Evolutionary conservation across 805 yeast genomes (phyloP).

Genomic region (Cyberlindnera veronae): DNA sequence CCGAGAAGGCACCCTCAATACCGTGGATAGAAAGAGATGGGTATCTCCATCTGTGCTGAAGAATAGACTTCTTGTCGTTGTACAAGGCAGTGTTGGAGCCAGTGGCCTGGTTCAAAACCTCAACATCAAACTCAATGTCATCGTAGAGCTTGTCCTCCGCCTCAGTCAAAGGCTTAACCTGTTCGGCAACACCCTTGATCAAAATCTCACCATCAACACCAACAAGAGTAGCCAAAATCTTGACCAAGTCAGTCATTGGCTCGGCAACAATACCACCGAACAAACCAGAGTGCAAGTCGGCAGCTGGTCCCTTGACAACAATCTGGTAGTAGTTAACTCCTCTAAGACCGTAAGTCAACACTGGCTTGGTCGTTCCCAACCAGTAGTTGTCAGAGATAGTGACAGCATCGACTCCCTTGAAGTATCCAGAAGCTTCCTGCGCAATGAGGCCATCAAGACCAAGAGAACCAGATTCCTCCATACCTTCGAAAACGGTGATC

Average conservation of each 20-base stretch:
- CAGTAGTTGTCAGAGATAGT: slow-evolving; percentile 97
- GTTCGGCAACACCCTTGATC: slow-evolving; percentile 85
- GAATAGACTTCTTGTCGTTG: slow-evolving; percentile 73
- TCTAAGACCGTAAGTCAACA: slow-evolving; percentile 93
- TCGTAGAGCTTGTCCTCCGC: slow-evolving; percentile 79
- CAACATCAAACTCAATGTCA: slow-evolving; percentile 77
- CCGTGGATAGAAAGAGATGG: slow-evolving; percentile 97
- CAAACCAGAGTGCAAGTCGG: slow-evolving; percentile 95
- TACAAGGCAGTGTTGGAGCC: slow-evolving; percentile 84
- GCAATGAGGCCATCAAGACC: slow-evolving; percentile 85
- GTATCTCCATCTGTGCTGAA: slow-evolving; percentile 98
- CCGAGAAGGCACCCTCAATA: slow-evolving; percentile 94
- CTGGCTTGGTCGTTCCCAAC: slow-evolving; percentile 97
- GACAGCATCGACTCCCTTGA: slow-evolving; percentile 87
- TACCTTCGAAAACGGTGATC: slow-evolving; percentile 93
- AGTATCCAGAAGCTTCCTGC: slow-evolving; percentile 72
- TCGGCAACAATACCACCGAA: slow-evolving; percentile 97
- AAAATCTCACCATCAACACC: slow-evolving; percentile 77
- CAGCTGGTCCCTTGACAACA: slow-evolving; percentile 82
- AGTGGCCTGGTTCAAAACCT: slow-evolving; percentile 81
- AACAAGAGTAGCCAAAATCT: slow-evolving; percentile 74
- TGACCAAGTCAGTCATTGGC: slow-evolving; percentile 91
- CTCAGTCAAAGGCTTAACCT: slow-evolving; percentile 91
- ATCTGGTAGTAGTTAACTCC: slow-evolving; percentile 94
- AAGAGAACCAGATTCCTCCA: slow-evolving; percentile 97